Evolutionary conservation across 768 basidiomycete species (phyloP).

Genomic region (Suillus lakei): DNA sequence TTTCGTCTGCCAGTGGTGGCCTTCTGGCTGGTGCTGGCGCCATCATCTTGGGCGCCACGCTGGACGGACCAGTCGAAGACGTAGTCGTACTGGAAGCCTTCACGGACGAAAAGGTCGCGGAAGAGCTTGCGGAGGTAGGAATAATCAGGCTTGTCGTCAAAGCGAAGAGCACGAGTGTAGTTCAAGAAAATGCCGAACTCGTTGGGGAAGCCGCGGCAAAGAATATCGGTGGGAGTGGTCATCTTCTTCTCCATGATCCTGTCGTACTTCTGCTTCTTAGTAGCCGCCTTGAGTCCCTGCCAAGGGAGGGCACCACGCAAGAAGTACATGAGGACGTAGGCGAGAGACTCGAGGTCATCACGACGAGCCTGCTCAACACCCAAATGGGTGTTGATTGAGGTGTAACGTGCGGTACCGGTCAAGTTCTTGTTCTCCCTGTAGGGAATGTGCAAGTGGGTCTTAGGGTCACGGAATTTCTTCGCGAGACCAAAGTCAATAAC

Average conservation of each 20-base stretch:
- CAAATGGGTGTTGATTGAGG: constrained; percentile 98
- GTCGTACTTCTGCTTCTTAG: constrained; percentile 99
- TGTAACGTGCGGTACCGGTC: constrained; percentile 98
- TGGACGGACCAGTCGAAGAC: constrained; percentile 99
- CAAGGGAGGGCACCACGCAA: constrained; percentile 97
- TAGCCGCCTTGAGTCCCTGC: constrained; percentile 99
- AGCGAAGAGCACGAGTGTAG: constrained; percentile 97
- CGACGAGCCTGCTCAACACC: constrained; percentile 98
- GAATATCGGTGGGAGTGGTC: constrained; percentile 95
- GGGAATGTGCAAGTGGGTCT: constrained; percentile 99
- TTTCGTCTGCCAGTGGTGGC: constrained; percentile 69
- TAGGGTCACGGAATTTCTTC: constrained; percentile 99
- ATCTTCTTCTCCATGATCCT: constrained; percentile 99
- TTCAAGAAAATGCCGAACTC: constrained; percentile 99
- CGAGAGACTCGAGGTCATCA: constrained; percentile 97
- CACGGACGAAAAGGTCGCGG: constrained; percentile 96
- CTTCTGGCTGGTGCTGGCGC: constrained; percentile 65
- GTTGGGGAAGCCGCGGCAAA: constrained; percentile 99
- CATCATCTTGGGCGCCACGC: constrained; percentile 71
- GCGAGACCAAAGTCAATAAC: constrained; percentile 98
- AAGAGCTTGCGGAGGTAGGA: constrained; percentile 99
- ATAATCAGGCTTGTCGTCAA: constrained; percentile 99
- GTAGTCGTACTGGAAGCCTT: constrained; percentile 99
- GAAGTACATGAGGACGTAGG: constrained; percentile 99
- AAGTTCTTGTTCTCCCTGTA: constrained; percentile 99